Base-by-base conservation (phyloP, 768 basidiomycete genomes). In the Leucosporidium yakuticum region DNA sequence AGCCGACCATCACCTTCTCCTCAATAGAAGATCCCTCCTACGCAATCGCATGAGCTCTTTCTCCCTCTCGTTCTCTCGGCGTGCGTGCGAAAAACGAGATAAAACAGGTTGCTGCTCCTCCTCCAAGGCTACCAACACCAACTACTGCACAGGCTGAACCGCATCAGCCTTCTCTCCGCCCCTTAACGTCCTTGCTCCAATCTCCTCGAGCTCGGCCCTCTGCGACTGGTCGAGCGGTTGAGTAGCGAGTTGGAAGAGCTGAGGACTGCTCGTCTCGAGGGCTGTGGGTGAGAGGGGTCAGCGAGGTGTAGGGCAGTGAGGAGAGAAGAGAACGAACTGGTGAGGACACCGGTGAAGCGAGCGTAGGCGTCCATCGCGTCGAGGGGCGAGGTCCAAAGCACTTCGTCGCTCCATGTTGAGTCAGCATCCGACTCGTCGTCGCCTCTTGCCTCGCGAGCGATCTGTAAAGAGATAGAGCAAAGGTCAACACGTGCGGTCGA, bases 311-410 rank as follows among this genome's bases (percentile, higher is more conserved):
- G 21, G 51, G 21, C 27, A 14, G 14, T 44, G 8, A 44, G 27
- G 60, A 5, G 23, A 36, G 25, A 32, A 4, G 19, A 31, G n/a
- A 15, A 80, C 86, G 54, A 75, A 92, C 91, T 81, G 25, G 88
- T 86, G 72, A 93, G 78, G 31, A 89, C 88, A 67, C 84, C 83
- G 78, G 90, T 87, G 83, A 94, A 94, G 0, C 85, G 82, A 56
- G 81, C 77, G 76, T 93, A 93, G 5, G 87, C 86, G 75, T 93
- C 84, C 63, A 91, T 85, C 63, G 79, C 83, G 70, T 94, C 92
- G 50, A 94, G 82, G 57, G 90, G 85, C 74, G 89, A 91, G 77
- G 91, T 85, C 78, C 88, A 91, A 9, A 89, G 87, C 14, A 93
- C 83, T 77, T 94, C 91, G 75, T 94, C 90, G 67, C 67, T 63